Evolutionary conservation across 2,329 filamentous ascomycete species (phyloP), one percentile per base, ranked within the genome.

Genomic region (Colletotrichum limetticola): DNA sequence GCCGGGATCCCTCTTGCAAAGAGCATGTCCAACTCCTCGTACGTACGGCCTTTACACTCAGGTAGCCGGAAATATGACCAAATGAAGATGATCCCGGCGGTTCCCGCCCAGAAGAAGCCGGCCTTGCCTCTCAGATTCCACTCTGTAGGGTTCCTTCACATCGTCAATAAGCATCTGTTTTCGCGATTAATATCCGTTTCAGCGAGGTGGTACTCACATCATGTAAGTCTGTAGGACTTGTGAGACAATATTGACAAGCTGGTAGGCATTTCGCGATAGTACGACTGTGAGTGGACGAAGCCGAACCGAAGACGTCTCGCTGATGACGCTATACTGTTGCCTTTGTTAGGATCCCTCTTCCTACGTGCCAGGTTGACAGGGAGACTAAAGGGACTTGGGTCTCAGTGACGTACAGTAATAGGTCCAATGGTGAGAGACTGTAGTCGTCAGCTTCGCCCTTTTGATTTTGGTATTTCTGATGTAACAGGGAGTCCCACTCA

Each of bases 51-150:
- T 55, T 85, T 86, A 0, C 87, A 85, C 78, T 90, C 89, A 5
- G 87, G 87, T 8, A 89, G 78, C 24, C 85, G 86, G 76, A 87
- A 88, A 75, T 81, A 88, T 0, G 85, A 83, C 83, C 89, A 91
- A 1, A 84, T 76, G 4, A 88, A 82, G 26, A 85, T 81, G 6
- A 84, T 68, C 24, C 86, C 79, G 69, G 85, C 84, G 24, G 86
- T 82, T 6, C 78, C 80, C 1, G 79, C 82, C 82, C 84, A 86
- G 75, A 86, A 83, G 71, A 83, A 86, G 72, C 87, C 79, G 0
- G 82, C 83, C 75, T 84, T 84, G 4, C 82, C 83, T 72, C 80
- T 80, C 5, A 80, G 76, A 64, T 85, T 82, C 82, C 82, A 84
- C 8, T 81, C 82, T 0, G 77, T 78, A 0, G 80, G 78, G 52